Evolutionary conservation across 2,329 filamentous ascomycete genomes (phyloP).

Genomic region (Epichloe typhina): DNA sequence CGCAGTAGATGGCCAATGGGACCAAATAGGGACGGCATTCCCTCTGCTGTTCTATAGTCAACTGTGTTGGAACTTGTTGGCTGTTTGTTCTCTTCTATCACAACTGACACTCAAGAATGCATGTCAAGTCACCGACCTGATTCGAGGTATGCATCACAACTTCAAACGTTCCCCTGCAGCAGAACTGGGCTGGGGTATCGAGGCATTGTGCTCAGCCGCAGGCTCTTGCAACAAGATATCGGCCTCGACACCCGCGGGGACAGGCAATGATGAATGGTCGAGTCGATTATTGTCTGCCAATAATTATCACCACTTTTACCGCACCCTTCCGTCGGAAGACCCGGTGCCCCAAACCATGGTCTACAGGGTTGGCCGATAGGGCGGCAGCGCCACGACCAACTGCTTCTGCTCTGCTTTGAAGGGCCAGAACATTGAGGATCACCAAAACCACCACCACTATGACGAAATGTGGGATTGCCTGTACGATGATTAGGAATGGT

Average conservation of each 20-base stretch:
- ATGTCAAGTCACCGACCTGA: not conserved
- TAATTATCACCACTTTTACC: not conserved
- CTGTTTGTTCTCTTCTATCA: too few relatives aligned
- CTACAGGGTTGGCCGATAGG: not conserved
- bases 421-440: not conserved
- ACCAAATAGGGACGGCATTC: not conserved
- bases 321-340: slow-evolving; percentile 2
- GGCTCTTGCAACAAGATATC: not conserved
- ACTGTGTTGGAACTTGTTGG: too few relatives aligned
- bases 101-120: too few relatives aligned
- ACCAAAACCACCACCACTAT: not conserved
- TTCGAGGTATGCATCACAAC: not conserved
- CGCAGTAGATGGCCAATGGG: not conserved
- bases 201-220: not conserved
- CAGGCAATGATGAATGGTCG: not conserved
- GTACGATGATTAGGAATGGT: not conserved
- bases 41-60: not conserved
- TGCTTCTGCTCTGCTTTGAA: not conserved
- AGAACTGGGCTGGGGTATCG: not conserved
- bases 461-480: not conserved
- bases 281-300: not conserved
- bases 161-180: not conserved
- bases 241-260: not conserved
- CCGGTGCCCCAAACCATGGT: not conserved
- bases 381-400: not conserved